Conservation (phyloP, 345 rosid genomes). For the Eucalyptus leucophloia region DNA sequence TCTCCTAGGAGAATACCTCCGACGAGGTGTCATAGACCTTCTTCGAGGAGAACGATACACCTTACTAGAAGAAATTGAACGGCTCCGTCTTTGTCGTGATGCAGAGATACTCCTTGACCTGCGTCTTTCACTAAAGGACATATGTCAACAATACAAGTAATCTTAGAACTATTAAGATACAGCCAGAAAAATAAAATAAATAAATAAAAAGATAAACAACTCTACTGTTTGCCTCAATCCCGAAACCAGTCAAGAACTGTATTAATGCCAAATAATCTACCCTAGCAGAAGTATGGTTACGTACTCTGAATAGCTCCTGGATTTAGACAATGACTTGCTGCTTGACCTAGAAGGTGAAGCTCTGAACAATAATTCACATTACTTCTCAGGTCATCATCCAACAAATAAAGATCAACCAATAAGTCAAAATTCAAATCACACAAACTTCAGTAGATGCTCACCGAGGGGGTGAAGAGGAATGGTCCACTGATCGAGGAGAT, state of each 20-base stretch:
- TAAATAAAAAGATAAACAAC: neutral
- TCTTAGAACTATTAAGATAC: neutral
- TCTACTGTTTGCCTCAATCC: neutral
- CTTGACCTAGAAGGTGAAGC: constrained; percentile 32
- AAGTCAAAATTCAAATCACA: neutral
- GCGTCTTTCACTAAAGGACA: constrained; percentile 11
- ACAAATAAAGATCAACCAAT: neutral
- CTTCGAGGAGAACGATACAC: constrained; percentile 21
- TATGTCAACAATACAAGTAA: neutral
- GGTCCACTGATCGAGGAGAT: constrained; percentile 16
- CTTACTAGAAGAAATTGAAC: constrained; percentile 23
- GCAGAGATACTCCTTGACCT: constrained; percentile 66
- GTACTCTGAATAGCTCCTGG: constrained; percentile 60
- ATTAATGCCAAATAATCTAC: neutral
- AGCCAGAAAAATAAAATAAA: neutral
- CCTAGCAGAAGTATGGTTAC: neutral
- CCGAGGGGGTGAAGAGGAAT: constrained; percentile 20
- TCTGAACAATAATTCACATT: constrained; percentile 20
- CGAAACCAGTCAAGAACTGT: neutral
- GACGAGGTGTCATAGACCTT: constrained; percentile 22
- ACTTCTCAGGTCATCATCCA: neutral
- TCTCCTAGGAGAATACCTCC: constrained; percentile 27
- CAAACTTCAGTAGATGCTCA: neutral
- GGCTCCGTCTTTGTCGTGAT: constrained; percentile 30
- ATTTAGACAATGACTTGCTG: constrained; percentile 49